These are phyloP conservation scores for Fusarium anthophilum DNA, from an alignment of 2,329 filamentous ascomycete species.

Conservation along the genomic window DNA sequence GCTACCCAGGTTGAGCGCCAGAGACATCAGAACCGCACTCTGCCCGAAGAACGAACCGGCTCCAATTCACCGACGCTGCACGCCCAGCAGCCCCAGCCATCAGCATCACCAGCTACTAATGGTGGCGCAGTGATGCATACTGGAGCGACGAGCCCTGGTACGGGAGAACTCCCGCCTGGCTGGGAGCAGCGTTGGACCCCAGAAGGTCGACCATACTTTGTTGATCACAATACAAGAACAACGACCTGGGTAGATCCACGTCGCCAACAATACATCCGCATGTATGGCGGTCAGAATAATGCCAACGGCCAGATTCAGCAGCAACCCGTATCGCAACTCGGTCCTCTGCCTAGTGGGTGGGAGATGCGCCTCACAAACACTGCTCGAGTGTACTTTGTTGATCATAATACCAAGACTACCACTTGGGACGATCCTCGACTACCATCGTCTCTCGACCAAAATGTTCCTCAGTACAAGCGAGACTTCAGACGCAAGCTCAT, in stretches of 20 bases:
- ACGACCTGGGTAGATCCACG: slow-evolving; percentile 99
- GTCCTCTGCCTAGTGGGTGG: slow-evolving; percentile 95
- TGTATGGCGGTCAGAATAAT: slow-evolving; percentile 91
- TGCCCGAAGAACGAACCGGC: slow-evolving; percentile 94
- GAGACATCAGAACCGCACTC: slow-evolving; percentile 92
- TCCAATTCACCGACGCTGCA: slow-evolving; percentile 86
- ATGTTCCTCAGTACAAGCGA: slow-evolving; percentile 98
- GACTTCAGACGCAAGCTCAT: slow-evolving; percentile 98
- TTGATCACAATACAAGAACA: slow-evolving; percentile 97
- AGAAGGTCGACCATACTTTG: slow-evolving; percentile 94
- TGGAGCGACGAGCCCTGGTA: slow-evolving; percentile 89
- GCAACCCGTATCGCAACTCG: slow-evolving; percentile 95
- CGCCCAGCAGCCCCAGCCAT: slow-evolving; percentile 57
- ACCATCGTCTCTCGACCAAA: slow-evolving; percentile 95
- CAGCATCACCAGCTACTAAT: slow-evolving; percentile 48
- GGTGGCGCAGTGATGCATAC: slow-evolving; percentile 92
- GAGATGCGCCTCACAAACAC: slow-evolving; percentile 99
- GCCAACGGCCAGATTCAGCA: slow-evolving; percentile 91
- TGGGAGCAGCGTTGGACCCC: slow-evolving; percentile 98
- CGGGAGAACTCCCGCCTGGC: slow-evolving; percentile 91
- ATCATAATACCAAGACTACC: slow-evolving; percentile 99
- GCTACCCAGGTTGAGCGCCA: slow-evolving; percentile 93
- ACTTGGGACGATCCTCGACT: slow-evolving; percentile 98
- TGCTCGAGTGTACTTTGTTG: slow-evolving; percentile 96
- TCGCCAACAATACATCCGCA: slow-evolving; percentile 96